Evolutionary conservation across 2,329 filamentous ascomycete species (phyloP), one percentile per base, ranked within the genome.

Genomic region (Calonectria pauciramosa): DNA sequence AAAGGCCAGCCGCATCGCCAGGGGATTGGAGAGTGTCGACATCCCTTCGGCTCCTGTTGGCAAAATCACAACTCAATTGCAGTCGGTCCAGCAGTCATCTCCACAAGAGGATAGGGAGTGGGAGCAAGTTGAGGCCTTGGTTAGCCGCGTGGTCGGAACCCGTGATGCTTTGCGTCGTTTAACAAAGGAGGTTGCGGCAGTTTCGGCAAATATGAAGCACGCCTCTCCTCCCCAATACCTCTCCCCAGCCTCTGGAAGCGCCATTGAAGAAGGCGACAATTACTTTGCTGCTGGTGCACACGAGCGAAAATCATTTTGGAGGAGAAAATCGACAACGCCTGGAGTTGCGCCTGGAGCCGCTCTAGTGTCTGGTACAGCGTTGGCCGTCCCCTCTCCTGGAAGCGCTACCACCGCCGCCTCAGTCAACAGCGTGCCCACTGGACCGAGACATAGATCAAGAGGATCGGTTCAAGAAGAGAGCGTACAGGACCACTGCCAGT

Each of bases 81-180:
- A 80, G 44, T 80, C 82, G 10, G 77, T 81, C 9, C 81, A 83
- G 2, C 82, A 84, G 64, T 82, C 83, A 23, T 86, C 72, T 81
- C 86, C 44, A 83, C 80, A 92, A 8, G 95, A 98, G 79, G 93
- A 96, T 69, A 90, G 90, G 74, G 95, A 98, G 84, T 99, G 97
- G 97, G 90, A 92, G 73, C 94, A 94, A 80, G 94, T 98, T 2
- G 96, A 98, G 85, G 89, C 93, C 1, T 88, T 99, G 47, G 94
- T 99, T 34, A 96, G 95, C 82, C 92, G 95, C 74, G 92, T 99
- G 18, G 94, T 96, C 9, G 96, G 95, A 2, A 96, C 96, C 63
- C 91, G 97, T 79, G 97, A 99, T 86, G 95, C 96, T 1, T 91
- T 98, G 28, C 93, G 96, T 65, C 92, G 95, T 47, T 88, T 99